Percentiles rank a stretch among this genome's conserved stretches.
phyloP scores from a whole-genome alignment of 371 early-diverging fungal species.

The Mucor circinelloides region DNA sequence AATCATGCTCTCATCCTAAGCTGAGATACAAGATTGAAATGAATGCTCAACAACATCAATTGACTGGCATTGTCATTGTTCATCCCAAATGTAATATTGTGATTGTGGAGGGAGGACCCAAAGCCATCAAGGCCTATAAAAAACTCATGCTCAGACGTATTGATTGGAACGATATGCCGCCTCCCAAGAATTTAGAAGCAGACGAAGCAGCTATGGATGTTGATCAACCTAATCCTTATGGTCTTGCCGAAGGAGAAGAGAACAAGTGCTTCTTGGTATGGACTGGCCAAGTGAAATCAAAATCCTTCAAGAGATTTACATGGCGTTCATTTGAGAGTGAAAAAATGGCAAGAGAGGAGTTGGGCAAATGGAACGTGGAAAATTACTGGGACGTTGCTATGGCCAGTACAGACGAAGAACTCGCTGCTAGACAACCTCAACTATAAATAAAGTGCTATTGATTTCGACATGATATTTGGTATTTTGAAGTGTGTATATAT shows the following conservation, averaged over 20 bases:
- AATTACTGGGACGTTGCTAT: constrained; percentile 87
- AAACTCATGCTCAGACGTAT: constrained; percentile 95
- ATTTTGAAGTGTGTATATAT: neutral
- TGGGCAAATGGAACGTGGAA: constrained; percentile 69
- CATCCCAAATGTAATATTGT: constrained; percentile 78
- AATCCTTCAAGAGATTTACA: constrained; percentile 79
- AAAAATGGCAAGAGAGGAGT: constrained; percentile 66
- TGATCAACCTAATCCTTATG: constrained; percentile 20
- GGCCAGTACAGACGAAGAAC: constrained; percentile 37
- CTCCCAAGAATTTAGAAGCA: constrained; percentile 46
- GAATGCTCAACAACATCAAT: constrained; percentile 83
- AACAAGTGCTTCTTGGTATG: constrained; percentile 90
- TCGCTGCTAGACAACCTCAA: constrained; percentile 44
- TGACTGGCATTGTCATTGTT: constrained; percentile 84
- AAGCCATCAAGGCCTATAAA: constrained; percentile 89
- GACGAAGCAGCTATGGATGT: constrained; percentile 43
- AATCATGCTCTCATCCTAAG: constrained; percentile 75
- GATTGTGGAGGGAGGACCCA: constrained; percentile 93
- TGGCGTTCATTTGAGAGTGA: constrained; percentile 80
- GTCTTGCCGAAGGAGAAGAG: constrained; percentile 41
- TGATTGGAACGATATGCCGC: constrained; percentile 78
- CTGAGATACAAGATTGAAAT: constrained; percentile 86
- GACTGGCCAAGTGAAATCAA: constrained; percentile 85
- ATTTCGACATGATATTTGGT: neutral
- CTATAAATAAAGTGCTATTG: constrained; percentile 11